Evolutionary conservation across 441 rosid genomes (phyloP).

Genomic region (Syzygium malaccense): DNA sequence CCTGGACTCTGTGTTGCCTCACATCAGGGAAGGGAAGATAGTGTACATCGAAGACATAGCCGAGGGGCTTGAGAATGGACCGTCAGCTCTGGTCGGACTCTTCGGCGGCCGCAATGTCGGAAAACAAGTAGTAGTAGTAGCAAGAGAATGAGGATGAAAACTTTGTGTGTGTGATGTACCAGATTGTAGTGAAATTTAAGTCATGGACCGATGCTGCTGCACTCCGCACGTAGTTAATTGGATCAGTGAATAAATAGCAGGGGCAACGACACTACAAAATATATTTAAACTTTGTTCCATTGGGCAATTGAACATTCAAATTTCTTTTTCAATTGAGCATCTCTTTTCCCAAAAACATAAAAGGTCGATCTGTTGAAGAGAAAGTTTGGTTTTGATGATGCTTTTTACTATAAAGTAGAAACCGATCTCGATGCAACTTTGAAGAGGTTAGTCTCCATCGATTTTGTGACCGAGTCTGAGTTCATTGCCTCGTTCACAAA

Average conservation of each 20-base stretch:
- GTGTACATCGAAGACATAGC: slow-evolving; percentile 19
- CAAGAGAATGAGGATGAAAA: neutral
- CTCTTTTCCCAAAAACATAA: neutral
- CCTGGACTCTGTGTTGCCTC: slow-evolving; percentile 8
- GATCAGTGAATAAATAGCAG: neutral
- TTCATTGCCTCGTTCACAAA: no score
- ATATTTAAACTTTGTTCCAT: neutral
- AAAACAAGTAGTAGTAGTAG: slow-evolving; percentile 18
- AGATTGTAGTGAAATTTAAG: neutral
- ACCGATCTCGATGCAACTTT: no score
- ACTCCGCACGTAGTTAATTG: neutral
- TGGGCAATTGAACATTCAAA: no score
- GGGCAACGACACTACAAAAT: neutral
- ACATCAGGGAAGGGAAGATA: slow-evolving; percentile 15
- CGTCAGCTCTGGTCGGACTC: slow-evolving; percentile 15
- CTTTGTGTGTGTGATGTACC: neutral
- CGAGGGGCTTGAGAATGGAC: slow-evolving; percentile 17
- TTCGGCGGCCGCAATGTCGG: slow-evolving; percentile 21
- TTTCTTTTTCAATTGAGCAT: neutral
- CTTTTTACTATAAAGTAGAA: no score
- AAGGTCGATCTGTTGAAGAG: no score
- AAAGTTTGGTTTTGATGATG: no score
- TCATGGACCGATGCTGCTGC: neutral
- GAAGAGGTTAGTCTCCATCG: no score
- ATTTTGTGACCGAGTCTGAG: no score